Evolutionary conservation across 2,329 filamentous ascomycete genomes (phyloP).

Genomic region (Neonectria magnoliae): DNA sequence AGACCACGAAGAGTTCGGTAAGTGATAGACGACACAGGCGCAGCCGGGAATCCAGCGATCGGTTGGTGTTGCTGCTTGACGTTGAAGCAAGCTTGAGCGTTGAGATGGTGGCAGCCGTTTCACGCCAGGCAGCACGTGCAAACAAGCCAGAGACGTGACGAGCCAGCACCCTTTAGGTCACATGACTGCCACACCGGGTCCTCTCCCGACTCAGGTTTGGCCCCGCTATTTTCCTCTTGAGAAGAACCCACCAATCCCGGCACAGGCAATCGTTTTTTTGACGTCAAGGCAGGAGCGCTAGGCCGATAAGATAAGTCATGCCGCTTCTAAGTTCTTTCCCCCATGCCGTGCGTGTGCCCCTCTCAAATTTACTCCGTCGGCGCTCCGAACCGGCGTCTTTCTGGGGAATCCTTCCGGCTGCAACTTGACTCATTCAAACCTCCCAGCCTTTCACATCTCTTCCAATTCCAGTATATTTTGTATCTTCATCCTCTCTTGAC

Average conservation of each 20-base stretch:
- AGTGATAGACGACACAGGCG: not conserved
- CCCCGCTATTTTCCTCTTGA: conserved; percentile 12
- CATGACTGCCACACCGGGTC: not conserved
- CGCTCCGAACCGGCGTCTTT: conserved; percentile 36
- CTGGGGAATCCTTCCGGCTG: conserved; percentile 9
- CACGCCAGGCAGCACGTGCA: not conserved
- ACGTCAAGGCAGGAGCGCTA: conserved; percentile 21
- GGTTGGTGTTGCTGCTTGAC: not conserved
- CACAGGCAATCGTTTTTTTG: conserved; percentile 10
- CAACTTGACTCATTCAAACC: conserved; percentile 5
- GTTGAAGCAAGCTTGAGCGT: not conserved
- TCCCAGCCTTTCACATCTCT: not conserved
- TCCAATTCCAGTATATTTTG: conserved; percentile 9
- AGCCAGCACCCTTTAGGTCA: conserved; percentile 2
- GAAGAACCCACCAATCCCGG: conserved; percentile 19
- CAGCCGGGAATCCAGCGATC: not conserved
- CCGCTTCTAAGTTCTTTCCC: not conserved
- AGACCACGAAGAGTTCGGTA: not conserved
- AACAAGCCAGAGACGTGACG: not conserved
- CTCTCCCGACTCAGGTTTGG: not conserved
- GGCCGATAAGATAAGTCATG: conserved; percentile 22
- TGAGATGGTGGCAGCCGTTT: not conserved
- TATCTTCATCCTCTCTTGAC: conserved; percentile 1
- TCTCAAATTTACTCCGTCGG: conserved; percentile 36
- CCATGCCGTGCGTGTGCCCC: conserved; percentile 14